A percentile compares a stretch with the other conserved stretches of the same genome.
Evolutionary conservation across 345 rosid species (phyloP).

Genomic region (Trapa bicornis): DNA sequence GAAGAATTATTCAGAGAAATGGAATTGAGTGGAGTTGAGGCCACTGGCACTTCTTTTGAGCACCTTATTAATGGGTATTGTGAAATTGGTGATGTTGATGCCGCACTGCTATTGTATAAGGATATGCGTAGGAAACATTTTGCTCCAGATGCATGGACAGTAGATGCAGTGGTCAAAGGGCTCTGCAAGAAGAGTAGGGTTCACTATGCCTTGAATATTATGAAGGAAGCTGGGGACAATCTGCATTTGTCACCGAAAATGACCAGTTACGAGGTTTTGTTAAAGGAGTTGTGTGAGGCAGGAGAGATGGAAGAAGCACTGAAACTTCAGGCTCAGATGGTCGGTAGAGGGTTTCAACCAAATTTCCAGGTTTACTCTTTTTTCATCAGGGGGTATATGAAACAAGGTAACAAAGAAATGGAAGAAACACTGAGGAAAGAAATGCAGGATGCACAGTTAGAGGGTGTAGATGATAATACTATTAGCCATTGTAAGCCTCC

Average conservation of each 20-base stretch:
- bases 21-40: conserved; percentile 37
- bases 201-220: conserved; percentile 37
- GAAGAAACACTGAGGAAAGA: conserved; percentile 42
- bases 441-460: conserved; percentile 30
- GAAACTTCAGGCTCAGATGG: conserved; percentile 76
- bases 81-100: conserved; percentile 36
- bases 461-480: not conserved
- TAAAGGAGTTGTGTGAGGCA: conserved; percentile 45
- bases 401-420: conserved; percentile 42
- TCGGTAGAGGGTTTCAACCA: conserved; percentile 61
- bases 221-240: conserved; percentile 29
- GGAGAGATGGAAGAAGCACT: conserved; percentile 61
- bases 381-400: conserved; percentile 48
- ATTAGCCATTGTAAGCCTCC: not conserved
- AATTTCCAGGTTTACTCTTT: conserved; percentile 38
- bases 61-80: conserved; percentile 59
- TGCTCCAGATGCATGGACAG: conserved; percentile 27
- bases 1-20: conserved; percentile 47
- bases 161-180: conserved; percentile 34
- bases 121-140: conserved; percentile 49
- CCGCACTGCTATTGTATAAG: conserved; percentile 38
- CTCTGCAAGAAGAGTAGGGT: conserved; percentile 36
- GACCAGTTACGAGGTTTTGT: conserved; percentile 44
- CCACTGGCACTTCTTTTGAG: conserved; percentile 37
- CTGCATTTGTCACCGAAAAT: conserved; percentile 28